A percentile compares a stretch with the other conserved stretches of the same genome.
These are phyloP conservation scores for Aspergillus quadricinctus DNA, from an alignment of 2,329 filamentous ascomycete species.

Conservation along the genomic window DNA sequence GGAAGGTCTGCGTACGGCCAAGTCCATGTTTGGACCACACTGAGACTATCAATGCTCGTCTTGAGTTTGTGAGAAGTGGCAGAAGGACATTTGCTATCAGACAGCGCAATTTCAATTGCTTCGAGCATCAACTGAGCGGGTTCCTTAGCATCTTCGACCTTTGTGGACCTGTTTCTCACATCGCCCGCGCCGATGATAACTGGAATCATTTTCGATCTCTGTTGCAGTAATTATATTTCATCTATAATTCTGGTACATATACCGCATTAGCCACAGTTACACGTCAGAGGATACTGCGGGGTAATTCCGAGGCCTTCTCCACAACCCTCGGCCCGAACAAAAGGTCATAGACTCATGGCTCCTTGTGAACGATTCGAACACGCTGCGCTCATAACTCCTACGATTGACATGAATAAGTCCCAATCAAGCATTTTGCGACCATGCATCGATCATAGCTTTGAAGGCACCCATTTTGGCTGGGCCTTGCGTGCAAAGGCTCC, in stretches of 20 bases:
- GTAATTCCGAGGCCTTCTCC: background rate
- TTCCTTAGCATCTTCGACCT: conserved; percentile 52
- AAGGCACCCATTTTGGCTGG: conserved; percentile 70
- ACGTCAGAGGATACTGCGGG: background rate
- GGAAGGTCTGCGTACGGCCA: conserved; percentile 23
- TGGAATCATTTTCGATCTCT: conserved; percentile 32
- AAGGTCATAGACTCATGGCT: background rate
- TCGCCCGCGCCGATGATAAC: conserved; percentile 62
- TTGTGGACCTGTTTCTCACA: conserved; percentile 53
- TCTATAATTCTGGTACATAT: background rate
- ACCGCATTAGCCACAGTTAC: background rate
- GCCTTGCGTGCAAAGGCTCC: conserved; percentile 65
- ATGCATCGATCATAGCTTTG: conserved; percentile 5
- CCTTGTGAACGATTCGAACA: background rate
- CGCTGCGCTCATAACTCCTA: background rate
- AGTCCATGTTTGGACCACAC: conserved; percentile 57
- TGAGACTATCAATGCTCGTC: conserved; percentile 53
- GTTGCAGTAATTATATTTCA: background rate
- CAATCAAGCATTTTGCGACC: too few relatives aligned
- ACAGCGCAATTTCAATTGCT: conserved; percentile 50
- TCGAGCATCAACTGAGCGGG: conserved; percentile 56
- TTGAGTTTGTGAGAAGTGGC: conserved; percentile 33
- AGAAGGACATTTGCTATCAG: conserved; percentile 42
- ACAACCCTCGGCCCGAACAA: background rate
- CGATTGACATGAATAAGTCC: too few relatives aligned